Evolutionary conservation across 2,329 filamentous ascomycete genomes (phyloP).

Genomic region (Neopestalotiopsis sp.): DNA sequence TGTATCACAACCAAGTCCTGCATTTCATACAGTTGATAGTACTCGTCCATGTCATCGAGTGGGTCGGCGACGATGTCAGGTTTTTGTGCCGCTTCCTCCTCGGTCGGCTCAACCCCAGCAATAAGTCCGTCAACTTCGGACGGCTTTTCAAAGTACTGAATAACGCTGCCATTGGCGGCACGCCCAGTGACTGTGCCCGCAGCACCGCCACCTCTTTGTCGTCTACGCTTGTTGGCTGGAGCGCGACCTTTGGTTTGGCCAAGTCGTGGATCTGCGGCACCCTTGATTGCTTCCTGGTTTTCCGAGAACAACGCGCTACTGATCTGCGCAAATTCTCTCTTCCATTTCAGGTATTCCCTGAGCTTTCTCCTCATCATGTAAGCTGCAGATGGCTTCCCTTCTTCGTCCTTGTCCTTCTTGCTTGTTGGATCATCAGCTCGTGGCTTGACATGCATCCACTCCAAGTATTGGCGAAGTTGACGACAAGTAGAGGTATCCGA

Average conservation of each 20-base stretch:
- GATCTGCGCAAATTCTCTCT: conserved; percentile 84
- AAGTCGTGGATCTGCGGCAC: conserved; percentile 64
- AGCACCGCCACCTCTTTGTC: conserved; percentile 79
- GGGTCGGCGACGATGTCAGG: conserved; percentile 77
- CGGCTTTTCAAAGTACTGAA: conserved; percentile 82
- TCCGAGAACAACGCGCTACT: conserved; percentile 80
- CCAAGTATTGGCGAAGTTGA: conserved; percentile 88
- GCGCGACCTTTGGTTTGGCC: conserved; percentile 62
- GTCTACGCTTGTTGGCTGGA: conserved; percentile 84
- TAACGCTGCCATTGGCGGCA: conserved; percentile 75
- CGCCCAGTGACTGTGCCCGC: conserved; percentile 64
- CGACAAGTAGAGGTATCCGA: conserved; percentile 84
- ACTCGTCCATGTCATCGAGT: conserved; percentile 89
- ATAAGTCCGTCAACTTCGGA: conserved; percentile 82
- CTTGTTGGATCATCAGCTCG: conserved; percentile 44
- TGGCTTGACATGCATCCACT: conserved; percentile 82
- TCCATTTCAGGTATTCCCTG: conserved; percentile 88
- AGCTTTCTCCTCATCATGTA: conserved; percentile 92
- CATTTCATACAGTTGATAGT: conserved; percentile 91
- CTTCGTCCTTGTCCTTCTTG: conserved; percentile 48
- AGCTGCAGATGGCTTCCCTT: conserved; percentile 72
- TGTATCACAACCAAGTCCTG: conserved; percentile 87
- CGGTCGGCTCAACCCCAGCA: conserved; percentile 81
- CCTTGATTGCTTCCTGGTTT: conserved; percentile 77
- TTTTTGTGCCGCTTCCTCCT: conserved; percentile 77